Evolutionary conservation across 129 eudicot genomes (phyloP), one percentile per base, ranked within the genome.

Genomic region (Silybum marianum): DNA sequence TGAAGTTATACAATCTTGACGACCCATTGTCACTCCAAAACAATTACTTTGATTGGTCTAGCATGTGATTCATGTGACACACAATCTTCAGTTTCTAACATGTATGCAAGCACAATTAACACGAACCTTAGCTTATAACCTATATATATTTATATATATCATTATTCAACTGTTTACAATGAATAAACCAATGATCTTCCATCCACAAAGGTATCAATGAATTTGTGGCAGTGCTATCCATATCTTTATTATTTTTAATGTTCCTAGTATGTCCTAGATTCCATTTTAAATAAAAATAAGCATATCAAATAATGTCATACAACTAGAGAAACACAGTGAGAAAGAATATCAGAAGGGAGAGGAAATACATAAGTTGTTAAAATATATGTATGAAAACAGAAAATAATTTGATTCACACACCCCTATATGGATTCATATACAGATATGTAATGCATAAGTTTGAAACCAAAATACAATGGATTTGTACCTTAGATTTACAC

Each of bases 401-500:
- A 19, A 6, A n/a, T 60, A 60, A 60, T 19, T 10, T 18, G 22
- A 60, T 60, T 18, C 24, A 8, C 54, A 71, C 19, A 39, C 72
- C 38, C 72, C 36, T 36, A 60, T 34, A 60, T 9, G 34, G 78
- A 72, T 8, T 69, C 40, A 13, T 26, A 28, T 30, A 30, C 2
- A 19, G 69, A 19, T 30, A 58, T n/a, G 44, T 60, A 23, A 14
- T 32, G 28, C 51, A 82, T 46, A 34, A 62, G 42, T 72, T 70
- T 32, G 71, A 71, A 73, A 16, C 36, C 58, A 69, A 71, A 74
- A 65, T 44, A 75, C 10, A 69, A 25, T 30, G 70, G 24, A 70
- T 26, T 36, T 66, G 63, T 88, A 96, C 99, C 99, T 96, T 96
- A 81, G 99, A 96, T 88, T 95, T 93, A 86, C 99, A 96, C 88